Conservation (phyloP, 2,329 filamentous ascomycete species). For the Pseudopithomyces chartarum region DNA sequence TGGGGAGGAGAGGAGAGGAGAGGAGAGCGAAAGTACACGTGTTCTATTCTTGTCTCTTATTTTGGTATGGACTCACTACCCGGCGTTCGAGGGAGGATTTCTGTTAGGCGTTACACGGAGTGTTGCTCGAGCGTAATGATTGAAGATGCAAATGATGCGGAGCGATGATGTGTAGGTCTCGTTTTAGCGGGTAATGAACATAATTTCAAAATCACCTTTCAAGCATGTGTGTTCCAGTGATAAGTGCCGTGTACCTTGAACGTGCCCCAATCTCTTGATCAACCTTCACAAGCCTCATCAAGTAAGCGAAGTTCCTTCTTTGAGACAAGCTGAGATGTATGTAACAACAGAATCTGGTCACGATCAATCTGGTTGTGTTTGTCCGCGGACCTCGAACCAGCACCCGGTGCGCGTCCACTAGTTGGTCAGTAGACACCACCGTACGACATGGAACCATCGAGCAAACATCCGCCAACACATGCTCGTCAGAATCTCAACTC, state of each 20-base stretch:
- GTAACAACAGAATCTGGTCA: too few species aligned
- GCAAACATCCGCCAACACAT: slow-evolving; percentile 7
- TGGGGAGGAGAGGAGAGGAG: background rate
- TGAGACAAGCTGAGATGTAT: too few species aligned
- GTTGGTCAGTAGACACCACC: background rate
- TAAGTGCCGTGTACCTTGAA: background rate
- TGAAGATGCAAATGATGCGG: slow-evolving; percentile 19
- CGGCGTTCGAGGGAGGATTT: slow-evolving; percentile 9
- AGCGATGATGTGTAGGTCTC: slow-evolving; percentile 4
- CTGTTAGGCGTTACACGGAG: slow-evolving; percentile 11
- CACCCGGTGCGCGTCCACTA: background rate
- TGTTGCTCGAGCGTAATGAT: slow-evolving; percentile 33
- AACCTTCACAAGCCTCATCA: too few species aligned
- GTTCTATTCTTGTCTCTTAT: slow-evolving; percentile 15
- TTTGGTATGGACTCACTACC: slow-evolving; percentile 6
- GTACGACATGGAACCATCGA: background rate
- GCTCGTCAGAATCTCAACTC: background rate
- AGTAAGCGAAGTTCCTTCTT: too few species aligned
- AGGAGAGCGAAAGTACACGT: too few species aligned
- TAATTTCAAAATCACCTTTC: background rate
- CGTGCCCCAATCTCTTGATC: background rate
- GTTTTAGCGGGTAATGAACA: background rate
- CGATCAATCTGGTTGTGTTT: background rate
- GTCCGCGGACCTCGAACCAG: background rate
- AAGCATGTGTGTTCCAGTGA: background rate